phyloP scores from a whole-genome alignment of 1,284 basidiomycete genomes.

The Tilletia setariae region DNA sequence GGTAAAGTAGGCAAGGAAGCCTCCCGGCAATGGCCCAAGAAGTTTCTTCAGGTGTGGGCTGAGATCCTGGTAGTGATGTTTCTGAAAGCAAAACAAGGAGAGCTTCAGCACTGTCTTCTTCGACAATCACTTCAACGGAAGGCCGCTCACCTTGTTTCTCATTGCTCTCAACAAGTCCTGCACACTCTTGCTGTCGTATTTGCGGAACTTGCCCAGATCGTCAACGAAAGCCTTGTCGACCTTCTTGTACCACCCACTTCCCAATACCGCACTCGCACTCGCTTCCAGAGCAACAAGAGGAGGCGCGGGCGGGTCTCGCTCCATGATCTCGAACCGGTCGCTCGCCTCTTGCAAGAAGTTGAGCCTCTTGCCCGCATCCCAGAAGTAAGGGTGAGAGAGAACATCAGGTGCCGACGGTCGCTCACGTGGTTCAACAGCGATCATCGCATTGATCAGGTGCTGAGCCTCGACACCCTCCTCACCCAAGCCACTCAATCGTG shows the following conservation, averaged over 20 bases:
- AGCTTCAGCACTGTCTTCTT: too few relatives aligned
- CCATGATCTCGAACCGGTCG: slow-evolving; percentile 97
- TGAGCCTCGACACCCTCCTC: slow-evolving; percentile 52
- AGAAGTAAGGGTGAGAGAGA: slow-evolving; percentile 92
- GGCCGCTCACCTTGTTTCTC: slow-evolving; percentile 77
- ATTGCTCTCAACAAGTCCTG: slow-evolving; percentile 88
- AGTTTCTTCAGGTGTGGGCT: slow-evolving; percentile 82
- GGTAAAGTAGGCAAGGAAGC: slow-evolving; percentile 89
- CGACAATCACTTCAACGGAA: too few relatives aligned
- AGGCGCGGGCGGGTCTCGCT: slow-evolving; percentile 77
- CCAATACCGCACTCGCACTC: slow-evolving; percentile 35
- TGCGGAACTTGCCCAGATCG: slow-evolving; percentile 92
- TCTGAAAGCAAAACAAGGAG: slow-evolving; percentile 59
- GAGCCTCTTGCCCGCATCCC: slow-evolving; percentile 79
- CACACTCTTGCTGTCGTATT: slow-evolving; percentile 81
- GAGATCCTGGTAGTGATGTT: slow-evolving; percentile 96
- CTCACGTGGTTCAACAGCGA: slow-evolving; percentile 33
- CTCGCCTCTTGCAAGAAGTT: slow-evolving; percentile 94
- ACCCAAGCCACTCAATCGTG: slow-evolving; percentile 38
- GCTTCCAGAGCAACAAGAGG: slow-evolving; percentile 73
- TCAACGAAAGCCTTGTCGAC: slow-evolving; percentile 87
- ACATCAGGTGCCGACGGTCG: slow-evolving; percentile 84
- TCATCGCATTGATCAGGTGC: slow-evolving; percentile 46
- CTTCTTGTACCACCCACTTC: slow-evolving; percentile 76
- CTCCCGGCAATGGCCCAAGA: slow-evolving; percentile 83